Evolutionary conservation across 192 early-diverging fungal genomes (phyloP), one percentile per base, ranked within the genome.

Genomic region (Linnemannia exigua): DNA sequence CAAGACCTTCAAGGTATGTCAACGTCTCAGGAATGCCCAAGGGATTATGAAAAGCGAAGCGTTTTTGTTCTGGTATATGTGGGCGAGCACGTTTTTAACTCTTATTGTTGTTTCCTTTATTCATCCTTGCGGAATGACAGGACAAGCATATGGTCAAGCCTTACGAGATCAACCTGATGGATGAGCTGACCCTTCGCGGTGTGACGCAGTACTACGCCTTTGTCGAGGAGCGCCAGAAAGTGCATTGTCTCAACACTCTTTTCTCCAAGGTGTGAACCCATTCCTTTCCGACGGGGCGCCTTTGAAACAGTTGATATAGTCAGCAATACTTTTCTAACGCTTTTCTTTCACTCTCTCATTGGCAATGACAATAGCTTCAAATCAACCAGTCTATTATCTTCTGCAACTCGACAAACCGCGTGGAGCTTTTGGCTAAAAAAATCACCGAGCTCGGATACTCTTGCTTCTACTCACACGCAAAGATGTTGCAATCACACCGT

Each of bases 311-410:
- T 28, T 5, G 8, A 28, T 31, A 17, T n/a, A 20, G 28, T 5
- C 15, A 11, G 6, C 25, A 11, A 31, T 11, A 25, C 3, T 16
- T 44, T 15, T 17, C n/a, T 48, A 47, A 36, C 37, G 8, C 12
- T 72, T 72, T 16, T 22, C n/a, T 50, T 72, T 28, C 16, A 44
- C 9, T 33, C 46, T 17, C 16, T 16, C 74, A 37, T 37, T 33
- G 52, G 47, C 33, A 11, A 47, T 22, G 12, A n/a, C 1, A 66
- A 31, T 54, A 96, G 95, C 94, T 99, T 36, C 98, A 99, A 95
- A 98, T 99, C 91, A 99, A 99, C 90, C 98, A 99, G 94, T 98
- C 97, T 20, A 99, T 99, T 77, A 99, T 99, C 87, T 99, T 99
- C 87, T 99, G 98, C 88, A 99, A 99, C 90, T 99, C 98, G 2